Base-by-base conservation (phyloP, 75 land plant genomes). In the Ceratopteris richardii region DNA sequence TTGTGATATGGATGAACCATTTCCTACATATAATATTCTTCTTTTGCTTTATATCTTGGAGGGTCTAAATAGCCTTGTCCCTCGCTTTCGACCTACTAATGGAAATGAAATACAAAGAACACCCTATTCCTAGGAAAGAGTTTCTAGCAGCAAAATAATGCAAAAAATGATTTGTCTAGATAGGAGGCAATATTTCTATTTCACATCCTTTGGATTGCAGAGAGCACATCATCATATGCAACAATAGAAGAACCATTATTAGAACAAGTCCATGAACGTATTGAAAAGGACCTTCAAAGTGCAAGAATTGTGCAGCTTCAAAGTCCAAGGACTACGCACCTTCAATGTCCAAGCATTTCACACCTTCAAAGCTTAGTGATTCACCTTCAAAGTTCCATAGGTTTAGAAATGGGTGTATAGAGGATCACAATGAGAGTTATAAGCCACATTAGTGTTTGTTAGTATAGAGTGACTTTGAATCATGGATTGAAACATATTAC, bases 21-120 rank as follows among this genome's bases (percentile, higher is more conserved):
- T 74, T 52, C 54, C 83, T 30, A 75, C 77, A 0, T 70, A 80
- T 68, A 77, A 84, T 58, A 66, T 87, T 36, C 62, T 90, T n/a
- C 61, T 73, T 55, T 66, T 95, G 55, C 76, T 95, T 3, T 74
- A 71, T 54, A 76, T 81, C 41, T 58, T 95, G 62, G 88, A 95
- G 59, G 76, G 66, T 11, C 58, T 95, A 29, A 95, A 90, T 63
- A 62, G 74, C 18, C 66, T 56, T 28, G 31, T 74, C 22, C 75
- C 70, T 22, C 69, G 79, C 43, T 46, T 95, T 29, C 69, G 74
- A 23, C 66, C 70, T 22, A 54, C 59, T 44, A 82, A 77, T 36
- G 27, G 16, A 18, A 0, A n/a, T 20, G 27, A 29, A 72, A 28
- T 18, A 55, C 51, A 33, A 33, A 25, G 46, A 39, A 3, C 43